A percentile compares a stretch with the other conserved stretches of the same genome.
These are phyloP conservation scores for Lablab purpureus DNA, from an alignment of 306 rosid genomes.

Conservation along the genomic window DNA sequence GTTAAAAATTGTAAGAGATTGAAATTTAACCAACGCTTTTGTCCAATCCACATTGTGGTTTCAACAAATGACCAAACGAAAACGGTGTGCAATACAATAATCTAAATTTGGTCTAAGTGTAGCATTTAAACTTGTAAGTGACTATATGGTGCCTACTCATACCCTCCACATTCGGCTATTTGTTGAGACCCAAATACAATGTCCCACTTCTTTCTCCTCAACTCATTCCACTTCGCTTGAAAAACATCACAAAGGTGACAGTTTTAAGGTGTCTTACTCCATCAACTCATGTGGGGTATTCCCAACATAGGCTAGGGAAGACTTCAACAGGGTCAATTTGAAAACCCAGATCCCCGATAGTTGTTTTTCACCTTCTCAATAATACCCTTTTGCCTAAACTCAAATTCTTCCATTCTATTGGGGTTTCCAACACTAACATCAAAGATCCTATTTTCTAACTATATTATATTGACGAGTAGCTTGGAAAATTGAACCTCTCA, in stretches of 20 bases:
- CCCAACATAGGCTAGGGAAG: too few species aligned
- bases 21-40: not conserved
- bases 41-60: not conserved
- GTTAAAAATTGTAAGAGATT: too few species aligned
- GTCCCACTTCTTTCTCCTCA: not conserved
- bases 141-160: not conserved
- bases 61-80: not conserved
- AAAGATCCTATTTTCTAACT: too few species aligned
- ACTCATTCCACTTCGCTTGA: not conserved
- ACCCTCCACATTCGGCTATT: not conserved
- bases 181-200: not conserved
- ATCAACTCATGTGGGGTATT: not conserved
- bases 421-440: too few species aligned
- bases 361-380: not conserved
- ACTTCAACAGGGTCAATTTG: not conserved
- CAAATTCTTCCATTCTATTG: too few species aligned
- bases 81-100: not conserved
- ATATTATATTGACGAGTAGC: too few species aligned
- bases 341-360: not conserved
- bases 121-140: too few species aligned
- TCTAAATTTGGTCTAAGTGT: too few species aligned
- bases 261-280: not conserved
- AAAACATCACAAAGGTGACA: not conserved
- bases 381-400: too few species aligned
- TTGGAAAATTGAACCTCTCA: too few species aligned